phyloP scores from a whole-genome alignment of 139 green algal genomes.

The Zygnema circumcarinatum region DNA sequence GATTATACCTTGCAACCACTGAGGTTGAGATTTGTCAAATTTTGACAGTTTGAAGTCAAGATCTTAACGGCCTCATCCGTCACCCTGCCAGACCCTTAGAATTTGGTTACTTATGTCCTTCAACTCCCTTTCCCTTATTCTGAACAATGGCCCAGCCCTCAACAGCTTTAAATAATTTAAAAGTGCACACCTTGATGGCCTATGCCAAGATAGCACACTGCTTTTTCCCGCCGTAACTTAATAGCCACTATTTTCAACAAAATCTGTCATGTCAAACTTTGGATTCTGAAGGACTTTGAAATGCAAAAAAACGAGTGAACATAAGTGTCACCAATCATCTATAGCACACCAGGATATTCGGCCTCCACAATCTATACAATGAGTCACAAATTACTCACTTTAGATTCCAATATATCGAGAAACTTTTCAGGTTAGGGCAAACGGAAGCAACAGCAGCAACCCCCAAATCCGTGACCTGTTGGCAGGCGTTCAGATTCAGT shows the following conservation, averaged over 20 bases:
- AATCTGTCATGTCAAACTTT: neutral
- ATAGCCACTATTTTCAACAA: too few species aligned
- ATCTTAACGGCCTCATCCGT: neutral
- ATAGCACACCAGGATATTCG: too few species aligned
- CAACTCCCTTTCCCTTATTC: neutral
- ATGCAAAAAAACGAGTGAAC: too few species aligned
- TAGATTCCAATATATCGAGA: constrained; percentile 41
- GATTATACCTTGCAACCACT: constrained; percentile 29
- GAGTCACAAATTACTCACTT: constrained; percentile 22
- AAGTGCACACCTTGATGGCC: too few species aligned
- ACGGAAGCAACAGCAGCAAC: neutral
- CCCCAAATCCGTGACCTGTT: constrained; percentile 13
- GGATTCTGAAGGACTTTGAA: neutral
- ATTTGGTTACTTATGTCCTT: neutral
- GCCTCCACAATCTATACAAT: neutral
- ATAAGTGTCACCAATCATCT: too few species aligned
- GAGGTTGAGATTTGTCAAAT: constrained; percentile 14
- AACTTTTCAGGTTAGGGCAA: constrained; percentile 19
- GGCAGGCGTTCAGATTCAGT: constrained; percentile 42
- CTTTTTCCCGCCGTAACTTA: neutral
- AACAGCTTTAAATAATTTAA: too few species aligned
- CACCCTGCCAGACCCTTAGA: constrained; percentile 12
- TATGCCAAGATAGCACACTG: too few species aligned
- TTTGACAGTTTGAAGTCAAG: neutral
- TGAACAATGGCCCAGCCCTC: neutral